Conservation (phyloP, 768 basidiomycete species). For the Mycena crocata region DNA sequence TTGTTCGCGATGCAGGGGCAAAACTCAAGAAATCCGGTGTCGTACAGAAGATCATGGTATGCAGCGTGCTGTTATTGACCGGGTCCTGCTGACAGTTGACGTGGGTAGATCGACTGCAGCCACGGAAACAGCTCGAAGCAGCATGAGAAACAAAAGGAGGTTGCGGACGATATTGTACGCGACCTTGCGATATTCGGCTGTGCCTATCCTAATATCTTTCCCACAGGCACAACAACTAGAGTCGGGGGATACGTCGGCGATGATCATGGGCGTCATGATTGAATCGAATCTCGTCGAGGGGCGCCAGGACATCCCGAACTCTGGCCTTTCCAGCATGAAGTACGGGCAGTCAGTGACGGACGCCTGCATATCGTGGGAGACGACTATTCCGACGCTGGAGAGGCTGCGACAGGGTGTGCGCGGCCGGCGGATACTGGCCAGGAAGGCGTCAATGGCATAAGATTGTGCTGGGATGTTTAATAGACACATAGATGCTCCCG, state of each 20-base stretch:
- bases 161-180: conserved; percentile 90
- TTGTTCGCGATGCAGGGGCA: conserved; percentile 78
- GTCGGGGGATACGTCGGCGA: conserved; percentile 72
- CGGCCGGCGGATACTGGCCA: conserved; percentile 70
- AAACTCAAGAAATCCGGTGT: conserved; percentile 86
- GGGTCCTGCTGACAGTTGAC: background rate
- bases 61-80: conserved; percentile 26
- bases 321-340: conserved; percentile 76
- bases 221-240: conserved; percentile 78
- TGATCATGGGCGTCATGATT: conserved; percentile 95
- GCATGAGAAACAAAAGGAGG: conserved; percentile 87
- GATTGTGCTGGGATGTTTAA: background rate
- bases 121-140: conserved; percentile 97
- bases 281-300: conserved; percentile 93
- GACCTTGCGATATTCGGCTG: conserved; percentile 17
- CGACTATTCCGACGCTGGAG: conserved; percentile 84
- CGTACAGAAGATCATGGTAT: conserved; percentile 87
- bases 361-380: conserved; percentile 91
- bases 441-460: conserved; percentile 40
- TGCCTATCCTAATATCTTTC: conserved; percentile 30
- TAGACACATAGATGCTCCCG: background rate
- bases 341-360: conserved; percentile 93
- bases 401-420: conserved; percentile 89
- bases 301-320: conserved; percentile 83
- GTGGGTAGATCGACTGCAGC: conserved; percentile 90